phyloP scores from a whole-genome alignment of 2,329 filamentous ascomycete species.

The Venturia aucupariae region DNA sequence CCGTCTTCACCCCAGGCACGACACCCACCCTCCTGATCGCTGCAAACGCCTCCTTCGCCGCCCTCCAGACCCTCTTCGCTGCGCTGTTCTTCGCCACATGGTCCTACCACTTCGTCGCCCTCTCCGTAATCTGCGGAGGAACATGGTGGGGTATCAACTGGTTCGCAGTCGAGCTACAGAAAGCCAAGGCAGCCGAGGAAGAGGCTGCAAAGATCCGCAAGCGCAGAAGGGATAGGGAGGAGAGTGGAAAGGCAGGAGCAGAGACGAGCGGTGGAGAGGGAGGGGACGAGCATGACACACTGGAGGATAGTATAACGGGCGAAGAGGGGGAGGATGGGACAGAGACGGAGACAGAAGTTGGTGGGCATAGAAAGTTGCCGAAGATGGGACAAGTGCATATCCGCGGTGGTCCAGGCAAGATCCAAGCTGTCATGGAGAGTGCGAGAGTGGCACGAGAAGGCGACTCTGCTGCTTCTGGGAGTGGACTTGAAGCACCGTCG shows the following conservation, averaged over 20 bases:
- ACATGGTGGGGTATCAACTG: slow-evolving; percentile 96
- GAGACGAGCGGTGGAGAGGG: slow-evolving; percentile 13
- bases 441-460: background rate
- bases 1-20: slow-evolving; percentile 85
- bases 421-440: slow-evolving; percentile 14
- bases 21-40: slow-evolving; percentile 82
- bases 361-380: slow-evolving; percentile 19
- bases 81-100: slow-evolving; percentile 69
- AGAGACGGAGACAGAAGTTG: slow-evolving; percentile 27
- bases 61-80: slow-evolving; percentile 70
- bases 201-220: slow-evolving; percentile 36
- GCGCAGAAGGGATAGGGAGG: background rate
- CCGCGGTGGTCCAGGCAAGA: slow-evolving; percentile 13
- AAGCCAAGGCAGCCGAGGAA: slow-evolving; percentile 38
- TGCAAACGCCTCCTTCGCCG: slow-evolving; percentile 81
- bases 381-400: slow-evolving; percentile 1
- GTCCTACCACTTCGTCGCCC: slow-evolving; percentile 78
- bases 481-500: slow-evolving; percentile 22
- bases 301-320: slow-evolving; percentile 1
- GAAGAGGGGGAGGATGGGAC: slow-evolving; percentile 7
- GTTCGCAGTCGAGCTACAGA: slow-evolving; percentile 65
- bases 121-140: slow-evolving; percentile 69
- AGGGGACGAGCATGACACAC: slow-evolving; percentile 4
- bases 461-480: background rate
- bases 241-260: slow-evolving; percentile 3